Base-by-base conservation (phyloP, 1,139 yeast species). In the Suhomyces anneliseae region DNA sequence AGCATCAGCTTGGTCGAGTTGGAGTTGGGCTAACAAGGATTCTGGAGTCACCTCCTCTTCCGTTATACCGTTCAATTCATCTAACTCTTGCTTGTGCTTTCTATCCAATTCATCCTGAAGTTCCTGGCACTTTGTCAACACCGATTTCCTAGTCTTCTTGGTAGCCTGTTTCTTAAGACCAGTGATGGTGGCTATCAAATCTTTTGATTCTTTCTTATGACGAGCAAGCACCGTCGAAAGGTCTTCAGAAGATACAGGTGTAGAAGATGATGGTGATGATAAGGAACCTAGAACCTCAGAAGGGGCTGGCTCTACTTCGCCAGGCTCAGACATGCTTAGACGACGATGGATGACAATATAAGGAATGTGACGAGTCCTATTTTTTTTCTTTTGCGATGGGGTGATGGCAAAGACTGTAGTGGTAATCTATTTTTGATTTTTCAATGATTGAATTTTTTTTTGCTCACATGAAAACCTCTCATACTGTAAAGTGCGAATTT, bases 81-180 rank as follows among this genome's bases (percentile, higher is more conserved):
- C 44, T 26, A 53, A 54, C n/a, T 88, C 95, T 8, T 58, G 44
- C 35, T 66, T 68, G 43, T 89, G 96, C 48, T 70, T 76, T 26
- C 53, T 57, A 47, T 78, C 79, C 56, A 88, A 60, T 8, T 74
- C 80, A 2, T 68, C 68, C 58, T 87, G 89, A 68, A 89, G 55
- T 42, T 76, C 81, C 39, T 72, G 74, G 53, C 92, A 85, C 57
- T 78, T 79, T 47, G 72, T 72, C 53, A 72, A 56, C 5, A 83
- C 79, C 42, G 70, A 73, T 63, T 83, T 85, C 57, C 88, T 79
- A 39, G 85, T 88, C 48, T 90, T 84, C 63, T 89, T 89, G 15
- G 89, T 82, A 3, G 93, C 93, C 64, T 85, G 93, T 58, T 89
- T 88, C 69, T 86, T 88, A 75, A 90, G 68, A 1, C 87, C 85